Base-by-base conservation (phyloP, 2,329 filamentous ascomycete genomes). In the Simplicillium sp. region DNA sequence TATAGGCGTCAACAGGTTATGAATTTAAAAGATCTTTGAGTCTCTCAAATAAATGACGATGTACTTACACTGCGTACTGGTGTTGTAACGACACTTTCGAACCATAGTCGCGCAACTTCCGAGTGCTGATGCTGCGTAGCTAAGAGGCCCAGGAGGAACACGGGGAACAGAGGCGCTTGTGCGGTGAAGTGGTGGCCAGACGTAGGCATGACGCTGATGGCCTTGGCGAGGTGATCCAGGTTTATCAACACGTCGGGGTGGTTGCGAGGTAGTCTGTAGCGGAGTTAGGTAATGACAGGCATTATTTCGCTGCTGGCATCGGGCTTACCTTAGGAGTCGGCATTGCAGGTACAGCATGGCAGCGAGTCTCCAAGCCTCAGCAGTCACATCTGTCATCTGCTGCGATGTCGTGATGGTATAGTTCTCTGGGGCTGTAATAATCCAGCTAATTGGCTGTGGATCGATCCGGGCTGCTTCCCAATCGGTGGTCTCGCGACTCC, bases 321-420 rank as follows among this genome's bases (percentile, higher is more conserved):
- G n/a, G n/a, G n/a, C n/a, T n/a, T 47, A 64, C 61, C 61, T 59
- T 34, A 59, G 39, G 12, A 62, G 54, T 16, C 63, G 60, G 33
- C 61, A 66, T 40, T 64, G 60, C 9, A 60, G 41, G 43, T 66
- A 66, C 7, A 65, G 50, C 7, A 65, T 55, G 5, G 54, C 60
- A 4, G 62, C 58, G 31, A 66, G 42, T 37, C 64, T 59, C 62
- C 64, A 66, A 9, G 61, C 59, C 45, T 66, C 64, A 1, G 63
- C 63, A 5, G 63, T 65, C 9, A 63, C 57, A 29, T 60, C 54
- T 1, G 62, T 65, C 64, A 66, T 66, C 8, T 51, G 50, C 7
- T 51, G 36, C n/a, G 54, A 46, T 3, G 51, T 50, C 15, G 49
- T 38, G 14, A 63, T 57, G 1, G 51, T 34, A 29, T 48, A 56